phyloP scores from a whole-genome alignment of 2,329 filamentous ascomycete species.

The Colletotrichum spinosum region DNA sequence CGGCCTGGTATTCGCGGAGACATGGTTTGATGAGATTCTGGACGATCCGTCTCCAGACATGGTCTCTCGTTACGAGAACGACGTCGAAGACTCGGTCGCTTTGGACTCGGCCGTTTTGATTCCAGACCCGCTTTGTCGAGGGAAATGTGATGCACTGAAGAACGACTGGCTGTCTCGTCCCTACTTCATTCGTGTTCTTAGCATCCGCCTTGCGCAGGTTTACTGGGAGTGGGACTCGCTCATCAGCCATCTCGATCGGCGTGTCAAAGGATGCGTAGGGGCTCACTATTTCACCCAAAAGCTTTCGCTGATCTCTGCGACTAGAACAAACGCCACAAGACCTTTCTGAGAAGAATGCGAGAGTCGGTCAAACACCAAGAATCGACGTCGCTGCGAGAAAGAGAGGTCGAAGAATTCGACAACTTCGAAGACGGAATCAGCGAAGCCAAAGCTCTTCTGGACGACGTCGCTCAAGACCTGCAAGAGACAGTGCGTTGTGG shows the following conservation, averaged over 20 bases:
- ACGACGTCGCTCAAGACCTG: not conserved
- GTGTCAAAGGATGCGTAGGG: not conserved
- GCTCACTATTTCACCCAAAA: not conserved
- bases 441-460: fast-evolving
- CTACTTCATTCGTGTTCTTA: not conserved
- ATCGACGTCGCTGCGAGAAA: not conserved
- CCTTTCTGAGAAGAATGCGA: not conserved
- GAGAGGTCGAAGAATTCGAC: not conserved
- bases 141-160: not conserved
- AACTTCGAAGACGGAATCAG: not conserved
- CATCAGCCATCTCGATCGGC: not conserved
- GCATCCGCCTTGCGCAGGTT: not conserved
- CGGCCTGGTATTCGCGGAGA: not conserved
- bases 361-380: not conserved
- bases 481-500: not conserved
- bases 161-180: not conserved
- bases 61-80: conserved; percentile 3
- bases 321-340: no score
- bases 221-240: not conserved
- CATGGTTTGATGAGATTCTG: not conserved
- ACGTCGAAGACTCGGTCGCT: not conserved
- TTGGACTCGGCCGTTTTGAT: no score
- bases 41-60: conserved; percentile 3
- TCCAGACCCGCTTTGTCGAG: not conserved
- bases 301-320: not conserved